Base-by-base conservation (phyloP, 1,284 basidiomycete genomes). In the Ustilago sp. region DNA sequence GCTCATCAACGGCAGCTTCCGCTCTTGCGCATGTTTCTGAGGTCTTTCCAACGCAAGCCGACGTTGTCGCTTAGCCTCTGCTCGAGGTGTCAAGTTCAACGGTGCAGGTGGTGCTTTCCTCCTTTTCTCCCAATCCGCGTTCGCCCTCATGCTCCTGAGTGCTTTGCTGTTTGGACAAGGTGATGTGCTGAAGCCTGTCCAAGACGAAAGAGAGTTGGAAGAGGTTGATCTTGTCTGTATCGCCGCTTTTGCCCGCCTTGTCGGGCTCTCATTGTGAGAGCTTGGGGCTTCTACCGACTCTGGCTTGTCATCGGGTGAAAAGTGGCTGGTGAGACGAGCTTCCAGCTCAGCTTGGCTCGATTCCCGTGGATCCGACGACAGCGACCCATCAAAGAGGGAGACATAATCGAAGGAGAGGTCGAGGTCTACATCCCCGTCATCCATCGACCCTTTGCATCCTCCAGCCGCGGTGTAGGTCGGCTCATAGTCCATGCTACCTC, bases 351-450 rank as follows among this genome's bases (percentile, higher is more conserved):
- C 36, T 28, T n/a, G 58, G 28, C 70, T 73, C 41, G 70, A 68
- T 12, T 73, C 65, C 23, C 60, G 65, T 11, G 55, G 65, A 8
- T 68, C 59, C 2, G 65, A 72, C 6, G 69, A 62, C 8, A 69
- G 66, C 6, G 63, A 66, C 15, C 53, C 45, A 55, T 80, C 76
- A 59, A 76, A 71, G 13, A 64, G 58, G 32, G 77, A 79, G 38
- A 79, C 62, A 48, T 78, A 82, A 58, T 82, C 80, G 55, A 82
- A 82, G 7, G 77, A 79, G 13, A 80, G 55, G 43, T 80, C 77
- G 34, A 82, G 68, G 35, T 82, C 74, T 8, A 82, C 80, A 54
- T 75, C 70, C 19, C 59, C 67, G 39, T 64, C 65, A 11, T 68
- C 65, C 3, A 55, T 64, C 2, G 51, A 19, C 13, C n/a, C 43